Evolutionary conservation across 2,329 filamentous ascomycete species (phyloP).

Genomic region (Aspergillus flavus): DNA sequence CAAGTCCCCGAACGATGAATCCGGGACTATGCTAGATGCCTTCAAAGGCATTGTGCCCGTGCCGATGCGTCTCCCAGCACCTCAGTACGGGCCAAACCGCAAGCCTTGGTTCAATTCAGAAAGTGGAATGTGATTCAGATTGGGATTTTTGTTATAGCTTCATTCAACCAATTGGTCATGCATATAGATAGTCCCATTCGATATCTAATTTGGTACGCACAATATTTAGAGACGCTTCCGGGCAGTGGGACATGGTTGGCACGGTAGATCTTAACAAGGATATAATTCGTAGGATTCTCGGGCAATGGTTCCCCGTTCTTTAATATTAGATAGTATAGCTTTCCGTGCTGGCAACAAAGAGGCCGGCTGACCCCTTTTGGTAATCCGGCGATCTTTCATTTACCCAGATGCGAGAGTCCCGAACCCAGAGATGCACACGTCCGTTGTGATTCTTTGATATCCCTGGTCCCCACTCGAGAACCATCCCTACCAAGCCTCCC

Average conservation of each 20-base stretch:
- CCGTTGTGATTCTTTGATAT: neutral
- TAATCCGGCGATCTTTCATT: no score
- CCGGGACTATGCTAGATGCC: slow-evolving; percentile 23
- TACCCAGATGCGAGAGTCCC: no score
- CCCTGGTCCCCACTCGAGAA: no score
- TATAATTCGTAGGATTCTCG: no score
- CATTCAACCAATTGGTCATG: neutral
- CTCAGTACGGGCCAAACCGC: slow-evolving; percentile 18
- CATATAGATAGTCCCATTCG: neutral
- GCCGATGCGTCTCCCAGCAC: slow-evolving; percentile 46
- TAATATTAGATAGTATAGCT: neutral
- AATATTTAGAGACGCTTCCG: neutral
- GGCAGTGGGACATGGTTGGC: no score
- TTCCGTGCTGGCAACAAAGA: neutral
- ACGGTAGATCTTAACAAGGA: neutral
- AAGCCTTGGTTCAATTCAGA: slow-evolving; percentile 31
- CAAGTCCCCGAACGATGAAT: slow-evolving; percentile 1
- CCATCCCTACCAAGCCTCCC: no score
- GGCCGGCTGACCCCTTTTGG: neutral
- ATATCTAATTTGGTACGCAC: neutral
- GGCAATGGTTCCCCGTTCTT: neutral
- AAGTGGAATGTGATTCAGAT: neutral
- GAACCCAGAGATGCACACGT: no score
- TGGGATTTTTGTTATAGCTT: neutral
- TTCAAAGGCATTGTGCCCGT: slow-evolving; percentile 47